Evolutionary conservation across 495 filamentous ascomycete genomes (phyloP).

Genomic region (Baudoinia panamericana): DNA sequence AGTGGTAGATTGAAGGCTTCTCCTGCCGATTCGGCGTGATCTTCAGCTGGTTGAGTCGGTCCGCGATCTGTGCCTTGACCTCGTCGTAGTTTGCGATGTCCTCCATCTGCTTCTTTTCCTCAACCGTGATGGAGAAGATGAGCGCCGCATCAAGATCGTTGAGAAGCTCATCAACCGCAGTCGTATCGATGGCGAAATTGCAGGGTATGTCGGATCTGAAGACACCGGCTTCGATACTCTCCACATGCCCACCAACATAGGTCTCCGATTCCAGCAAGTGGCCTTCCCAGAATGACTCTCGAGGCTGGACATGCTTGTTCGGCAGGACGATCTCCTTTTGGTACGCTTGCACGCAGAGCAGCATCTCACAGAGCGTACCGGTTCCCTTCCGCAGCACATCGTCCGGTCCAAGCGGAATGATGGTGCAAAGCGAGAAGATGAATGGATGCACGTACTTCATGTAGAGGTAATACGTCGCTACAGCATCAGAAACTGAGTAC

Average conservation of each 20-base stretch:
- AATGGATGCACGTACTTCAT: slow-evolving; percentile 99
- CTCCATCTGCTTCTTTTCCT: slow-evolving; percentile 86
- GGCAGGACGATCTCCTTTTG: slow-evolving; percentile 81
- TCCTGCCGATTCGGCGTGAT: slow-evolving; percentile 69
- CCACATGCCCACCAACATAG: slow-evolving; percentile 96
- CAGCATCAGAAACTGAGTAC: slow-evolving; percentile 97
- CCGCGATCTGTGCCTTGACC: slow-evolving; percentile 69
- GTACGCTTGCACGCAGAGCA: slow-evolving; percentile 97
- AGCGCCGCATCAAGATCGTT: slow-evolving; percentile 80
- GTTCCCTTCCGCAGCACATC: slow-evolving; percentile 91
- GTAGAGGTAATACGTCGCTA: slow-evolving; percentile 97
- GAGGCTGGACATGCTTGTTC: slow-evolving; percentile 87
- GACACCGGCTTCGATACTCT: slow-evolving; percentile 97
- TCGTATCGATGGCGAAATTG: slow-evolving; percentile 76
- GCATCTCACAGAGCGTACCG: slow-evolving; percentile 95
- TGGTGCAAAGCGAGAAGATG: slow-evolving; percentile 95
- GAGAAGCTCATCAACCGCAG: slow-evolving; percentile 78
- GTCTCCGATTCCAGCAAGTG: slow-evolving; percentile 94
- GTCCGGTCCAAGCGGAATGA: slow-evolving; percentile 84
- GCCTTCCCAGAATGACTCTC: slow-evolving; percentile 91
- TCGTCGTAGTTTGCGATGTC: slow-evolving; percentile 91
- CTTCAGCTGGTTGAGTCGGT: slow-evolving; percentile 60
- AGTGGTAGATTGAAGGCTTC: slow-evolving; percentile 85
- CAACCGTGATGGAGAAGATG: slow-evolving; percentile 80
- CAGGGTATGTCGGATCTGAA: slow-evolving; percentile 92